These are phyloP conservation scores for Yarrowia porcina DNA, from an alignment of 805 yeast species.

Conservation along the genomic window DNA sequence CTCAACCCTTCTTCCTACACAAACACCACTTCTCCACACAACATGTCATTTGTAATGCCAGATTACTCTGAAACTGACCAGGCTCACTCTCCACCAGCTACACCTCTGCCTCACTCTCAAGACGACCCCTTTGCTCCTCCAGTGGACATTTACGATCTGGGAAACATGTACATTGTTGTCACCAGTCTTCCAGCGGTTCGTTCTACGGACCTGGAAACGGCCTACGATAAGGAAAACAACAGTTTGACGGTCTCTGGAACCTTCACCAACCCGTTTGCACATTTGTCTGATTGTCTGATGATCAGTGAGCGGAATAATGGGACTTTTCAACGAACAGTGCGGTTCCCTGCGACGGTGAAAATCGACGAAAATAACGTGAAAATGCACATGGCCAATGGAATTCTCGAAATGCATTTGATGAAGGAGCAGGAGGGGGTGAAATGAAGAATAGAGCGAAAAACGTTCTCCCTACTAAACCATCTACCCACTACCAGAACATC, in stretches of 20 bases:
- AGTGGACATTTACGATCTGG: slow-evolving; percentile 6
- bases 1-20: not conserved
- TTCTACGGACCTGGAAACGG: not conserved
- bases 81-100: slow-evolving; percentile 1
- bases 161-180: slow-evolving; percentile 4
- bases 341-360: not conserved
- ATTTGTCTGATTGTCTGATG: not conserved
- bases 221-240: not conserved
- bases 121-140: not conserved
- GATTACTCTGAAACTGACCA: not conserved
- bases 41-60: not conserved
- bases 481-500: too few relatives aligned
- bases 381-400: slow-evolving; percentile 8
- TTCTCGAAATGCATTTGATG: slow-evolving; percentile 4
- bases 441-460: too few relatives aligned
- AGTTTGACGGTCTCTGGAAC: not conserved
- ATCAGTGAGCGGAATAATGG: not conserved
- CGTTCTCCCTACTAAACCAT: too few relatives aligned
- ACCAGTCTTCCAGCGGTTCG: not conserved
- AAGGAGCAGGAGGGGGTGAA: not conserved
- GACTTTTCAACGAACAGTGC: not conserved
- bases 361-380: not conserved
- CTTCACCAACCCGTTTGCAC: slow-evolving; percentile 5
- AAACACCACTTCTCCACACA: too few relatives aligned
- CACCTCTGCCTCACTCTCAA: not conserved